Evolutionary conservation across 176 grass and related monocot species (phyloP), one percentile per base, ranked within the genome.

Genomic region (Carex kokanica): DNA sequence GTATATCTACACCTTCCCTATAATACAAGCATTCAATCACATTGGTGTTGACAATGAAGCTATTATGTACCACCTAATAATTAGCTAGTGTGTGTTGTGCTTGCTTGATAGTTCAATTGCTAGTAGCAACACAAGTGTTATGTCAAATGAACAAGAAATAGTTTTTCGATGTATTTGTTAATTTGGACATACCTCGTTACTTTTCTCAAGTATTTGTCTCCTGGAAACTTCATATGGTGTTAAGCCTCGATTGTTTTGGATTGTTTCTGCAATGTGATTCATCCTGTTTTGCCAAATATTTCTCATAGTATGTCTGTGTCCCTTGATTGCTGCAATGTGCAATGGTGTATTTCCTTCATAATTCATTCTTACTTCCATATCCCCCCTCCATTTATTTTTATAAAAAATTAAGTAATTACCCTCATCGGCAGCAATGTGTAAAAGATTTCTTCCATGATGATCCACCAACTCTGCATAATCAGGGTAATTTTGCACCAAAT

Each of bases 391-490:
- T 27, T 27, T 27, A 27, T 27, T 27, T 27, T 1, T 38, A 38
- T 38, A 5, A 38, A 38, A 5, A 38, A 38, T 38, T 0, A 0
- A 5, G 36, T 6, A 38, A 1, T 5, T 5, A 5, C 36, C 25
- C 5, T 23, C 3, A 31, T 66, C 79, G 17, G 79, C 79, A 49
- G 60, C 60, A 51, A 66, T 63, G 38, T 82, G 79, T 7, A 82
- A 45, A 25, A 82, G 0, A 16, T 82, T 82, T 12, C 34, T 51
- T 25, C 79, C 36, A 52, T 3, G 2, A 65, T 8, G 79, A 65
- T 82, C 60, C 20, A 52, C 0, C 21, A 82, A 27, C 20, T 52
- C 34, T 6, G 20, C 79, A 29, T 7, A 29, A 64, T 82, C 36
- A 49, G 9, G 36, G 58, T 65, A 31, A 0, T 0, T 16, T 3